These are phyloP conservation scores for Helicocarpus griseus DNA, from an alignment of 2,329 filamentous ascomycete genomes.

Conservation along the genomic window DNA sequence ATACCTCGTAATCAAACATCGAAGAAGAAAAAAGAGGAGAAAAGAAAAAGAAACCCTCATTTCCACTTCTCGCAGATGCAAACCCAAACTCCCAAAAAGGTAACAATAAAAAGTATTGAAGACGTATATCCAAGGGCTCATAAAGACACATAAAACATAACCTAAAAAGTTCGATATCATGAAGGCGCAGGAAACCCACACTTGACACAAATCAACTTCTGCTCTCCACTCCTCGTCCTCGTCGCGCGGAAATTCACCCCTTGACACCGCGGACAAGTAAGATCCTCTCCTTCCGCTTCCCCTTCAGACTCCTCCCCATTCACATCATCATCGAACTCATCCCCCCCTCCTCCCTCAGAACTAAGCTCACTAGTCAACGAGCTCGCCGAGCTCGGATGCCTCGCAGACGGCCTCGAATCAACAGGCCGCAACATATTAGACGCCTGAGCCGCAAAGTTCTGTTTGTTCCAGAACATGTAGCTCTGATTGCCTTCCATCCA, in stretches of 20 bases:
- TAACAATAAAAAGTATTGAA: too few species aligned
- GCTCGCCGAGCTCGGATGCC: constrained; percentile 30
- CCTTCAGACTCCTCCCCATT: constrained; percentile 35
- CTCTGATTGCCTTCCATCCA: constrained; percentile 42
- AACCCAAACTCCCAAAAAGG: too few species aligned
- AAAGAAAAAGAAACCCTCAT: not conserved
- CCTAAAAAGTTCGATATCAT: not conserved
- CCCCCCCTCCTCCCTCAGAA: constrained; percentile 18
- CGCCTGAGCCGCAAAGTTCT: constrained; percentile 30
- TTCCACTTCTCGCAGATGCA: too few species aligned
- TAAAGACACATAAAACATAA: not conserved
- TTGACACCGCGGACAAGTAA: constrained; percentile 51
- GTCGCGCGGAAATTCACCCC: constrained; percentile 54
- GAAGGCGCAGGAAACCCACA: constrained; percentile 27
- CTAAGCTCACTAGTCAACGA: constrained; percentile 49
- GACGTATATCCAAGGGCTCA: not conserved
- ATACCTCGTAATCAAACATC: not conserved
- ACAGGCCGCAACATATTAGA: constrained; percentile 17
- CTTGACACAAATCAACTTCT: constrained; percentile 52
- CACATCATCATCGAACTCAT: constrained; percentile 16
- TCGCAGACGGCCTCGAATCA: constrained; percentile 1
- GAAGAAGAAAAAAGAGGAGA: not conserved
- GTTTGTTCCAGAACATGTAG: constrained; percentile 45
- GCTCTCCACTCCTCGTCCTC: constrained; percentile 42
- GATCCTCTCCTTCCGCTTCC: constrained; percentile 39